Base-by-base conservation (phyloP, 306 rosid genomes). In the Vigna reflexopilosa region DNA sequence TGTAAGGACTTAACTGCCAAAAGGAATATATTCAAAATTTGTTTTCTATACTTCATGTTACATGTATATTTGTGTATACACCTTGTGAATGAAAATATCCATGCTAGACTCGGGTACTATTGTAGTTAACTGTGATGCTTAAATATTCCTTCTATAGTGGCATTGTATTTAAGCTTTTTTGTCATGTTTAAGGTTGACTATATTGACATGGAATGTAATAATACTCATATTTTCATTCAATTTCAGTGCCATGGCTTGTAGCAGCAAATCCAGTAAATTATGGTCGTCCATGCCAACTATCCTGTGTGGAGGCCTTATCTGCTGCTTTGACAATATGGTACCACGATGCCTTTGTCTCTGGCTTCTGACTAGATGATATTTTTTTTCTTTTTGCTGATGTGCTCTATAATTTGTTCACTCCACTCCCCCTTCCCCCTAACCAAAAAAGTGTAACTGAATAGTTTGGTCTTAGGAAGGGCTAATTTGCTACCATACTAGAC, bases 221-320 rank as follows among this genome's bases (percentile, higher is more conserved):
- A 32, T 34, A 38, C 52, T 75, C 55, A 38, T 58, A 22, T 52
- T 77, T 66, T 82, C 34, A 79, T 62, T 63, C 42, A 80, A 62
- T 73, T 86, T 86, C 88, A 95, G 98, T 95, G 83, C 97, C 98
- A 40, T 91, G 98, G 99, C 88, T 95, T 64, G 93, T 95, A 76
- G 99, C 99, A 36, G 99, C 97, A 67, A 95, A 95, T 87, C 98
- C 99, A 12, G 91, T 95, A 76, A 93, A 92, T 67, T 93, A 95
- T 84, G 99, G 99, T 51, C 90, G 94, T 70, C 99, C 99, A 16
- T 95, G 99, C 76, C 80, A 95, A 79, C 90, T 95, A 52, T 95
- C 99, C 52, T 95, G 99, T 72, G 99, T 95, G 67, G 99, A 95
- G 93, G 99, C 99, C 49, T 88, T 95, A 84, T 90, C 99, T 70